Base-by-base conservation (phyloP, 192 early-diverging fungal genomes). In the Allomyces arbusculus region DNA sequence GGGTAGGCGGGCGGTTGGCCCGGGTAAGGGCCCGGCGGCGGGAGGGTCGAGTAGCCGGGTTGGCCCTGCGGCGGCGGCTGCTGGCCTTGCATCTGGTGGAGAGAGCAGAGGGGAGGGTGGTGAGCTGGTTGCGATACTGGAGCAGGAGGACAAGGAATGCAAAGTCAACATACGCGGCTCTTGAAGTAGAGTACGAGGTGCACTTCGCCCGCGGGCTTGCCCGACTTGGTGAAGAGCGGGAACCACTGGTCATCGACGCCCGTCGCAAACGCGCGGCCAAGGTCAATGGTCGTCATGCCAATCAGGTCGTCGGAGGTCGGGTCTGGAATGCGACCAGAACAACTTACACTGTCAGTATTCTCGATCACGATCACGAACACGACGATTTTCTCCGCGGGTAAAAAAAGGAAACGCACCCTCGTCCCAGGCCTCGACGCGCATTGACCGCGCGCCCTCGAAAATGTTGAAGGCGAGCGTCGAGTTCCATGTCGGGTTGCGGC, bases 191-290 rank as follows among this genome's bases (percentile, higher is more conserved):
- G 73, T 61, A 76, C 77, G 45, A 79, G 62, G 62, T 76, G 76
- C 7, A 79, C 65, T 26, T 74, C 70, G 14, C 77, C 77, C 1
- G 71, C 70, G 9, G 75, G 67, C 70, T 72, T 79, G 58, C 73
- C 75, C 33, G 33, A 40, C 33, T 68, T 65, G 68, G 40, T 64
- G 43, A 72, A 72, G 55, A 79, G 73, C 26, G 73, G 23, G 61
- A 73, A 75, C 77, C 77, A 79, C 5, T 71, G 67, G 33, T 79
- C 75, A 23, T 76, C 69, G 40, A 75, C 77, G 24, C 76, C 77
- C 68, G 76, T 73, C 3, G 66, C 73, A 61, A 76, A 79, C 10
- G 76, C 67, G 45, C 61, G 71, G 12, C 67, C 44, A 64, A 79
- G 69, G 70, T 79, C 77, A 14, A 79, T 65, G 2, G 75, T 70